Base-by-base conservation (phyloP, 2,329 filamentous ascomycete species). In the Arthrobotrys musiformis region DNA sequence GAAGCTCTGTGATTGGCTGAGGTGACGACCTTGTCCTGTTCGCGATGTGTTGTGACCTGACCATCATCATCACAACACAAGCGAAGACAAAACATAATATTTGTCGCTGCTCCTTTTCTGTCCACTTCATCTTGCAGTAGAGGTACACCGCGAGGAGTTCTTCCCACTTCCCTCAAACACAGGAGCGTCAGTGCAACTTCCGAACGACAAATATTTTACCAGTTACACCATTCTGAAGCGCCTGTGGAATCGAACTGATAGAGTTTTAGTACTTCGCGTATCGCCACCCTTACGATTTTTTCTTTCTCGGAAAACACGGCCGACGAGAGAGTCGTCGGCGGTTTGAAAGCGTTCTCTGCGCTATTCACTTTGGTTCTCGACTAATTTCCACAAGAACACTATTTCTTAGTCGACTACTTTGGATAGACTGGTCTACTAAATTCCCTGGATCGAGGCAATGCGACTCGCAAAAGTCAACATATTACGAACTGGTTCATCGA, bases 401-500 rank as follows among this genome's bases (percentile, higher is more conserved):
- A 46, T 46, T 46, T 7, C 6, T 22, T 22, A 11, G 11, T 22
- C 7, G 22, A 15, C 15, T 28, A 5, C 3, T 26, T 13, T n/a
- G 8, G 7, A 1, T 17, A 15, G 37, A 15, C n/a, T n/a, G n/a
- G 4, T 1, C 5, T 42, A 42, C 15, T 9, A 1, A 19, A 35
- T 2, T n/a, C n/a, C 26, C n/a, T 22, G 26, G 3, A 58, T 58
- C 17, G 11, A 24, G 11, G 40, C 50, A 37, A 75, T 75, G 70
- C 63, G 63, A 26, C 58, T 75, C 2, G 56, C 64, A 22, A 76
- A 76, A 52, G 64, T 76, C 37, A 76, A 76, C 35, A 50, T 76
- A 19, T 48, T 76, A 13, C 56, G 66, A 7, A 76, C 52, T 42
- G 22, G 37, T 3, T n/a, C 15, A 9, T 46, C 48, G n/a, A 28